Evolutionary conservation across 768 basidiomycete genomes (phyloP).

Genomic region (Coprinopsis marcescibilis): DNA sequence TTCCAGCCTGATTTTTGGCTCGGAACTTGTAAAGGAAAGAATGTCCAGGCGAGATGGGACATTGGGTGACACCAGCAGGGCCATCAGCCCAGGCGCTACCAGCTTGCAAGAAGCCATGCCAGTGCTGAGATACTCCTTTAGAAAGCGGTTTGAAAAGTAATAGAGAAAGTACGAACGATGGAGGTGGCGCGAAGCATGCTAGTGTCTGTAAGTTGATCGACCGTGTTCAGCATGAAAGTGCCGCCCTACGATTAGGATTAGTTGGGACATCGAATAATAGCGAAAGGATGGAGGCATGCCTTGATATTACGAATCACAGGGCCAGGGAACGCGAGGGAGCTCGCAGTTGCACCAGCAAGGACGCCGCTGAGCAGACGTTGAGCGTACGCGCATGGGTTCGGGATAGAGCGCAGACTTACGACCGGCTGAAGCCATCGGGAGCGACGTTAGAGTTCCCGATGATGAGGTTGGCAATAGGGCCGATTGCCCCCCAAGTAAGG

Average conservation of each 20-base stretch:
- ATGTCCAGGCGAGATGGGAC: constrained; percentile 34
- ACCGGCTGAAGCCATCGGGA: constrained; percentile 40
- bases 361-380: neutral
- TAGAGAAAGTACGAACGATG: constrained; percentile 31
- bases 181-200: constrained; percentile 45
- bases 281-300: neutral
- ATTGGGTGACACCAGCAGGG: constrained; percentile 31
- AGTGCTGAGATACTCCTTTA: constrained; percentile 29
- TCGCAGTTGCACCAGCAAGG: constrained; percentile 13
- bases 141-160: neutral
- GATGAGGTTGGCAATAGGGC: constrained; percentile 27
- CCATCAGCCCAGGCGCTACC: constrained; percentile 37
- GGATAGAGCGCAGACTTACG: constrained; percentile 7
- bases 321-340: constrained; percentile 10
- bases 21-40: constrained; percentile 35
- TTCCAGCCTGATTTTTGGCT: constrained; percentile 31
- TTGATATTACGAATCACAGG: constrained; percentile 13
- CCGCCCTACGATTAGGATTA: constrained; percentile 22
- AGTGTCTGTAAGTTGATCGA: constrained; percentile 39
- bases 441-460: constrained; percentile 38
- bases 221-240: constrained; percentile 39
- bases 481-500: constrained; percentile 18
- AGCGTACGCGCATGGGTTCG: neutral
- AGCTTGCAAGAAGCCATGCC: constrained; percentile 36
- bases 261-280: neutral